A percentile compares a stretch with the other conserved stretches of the same genome.
Evolutionary conservation across 2,329 filamentous ascomycete genomes (phyloP).

Genomic region (Aspergillus uvarum): DNA sequence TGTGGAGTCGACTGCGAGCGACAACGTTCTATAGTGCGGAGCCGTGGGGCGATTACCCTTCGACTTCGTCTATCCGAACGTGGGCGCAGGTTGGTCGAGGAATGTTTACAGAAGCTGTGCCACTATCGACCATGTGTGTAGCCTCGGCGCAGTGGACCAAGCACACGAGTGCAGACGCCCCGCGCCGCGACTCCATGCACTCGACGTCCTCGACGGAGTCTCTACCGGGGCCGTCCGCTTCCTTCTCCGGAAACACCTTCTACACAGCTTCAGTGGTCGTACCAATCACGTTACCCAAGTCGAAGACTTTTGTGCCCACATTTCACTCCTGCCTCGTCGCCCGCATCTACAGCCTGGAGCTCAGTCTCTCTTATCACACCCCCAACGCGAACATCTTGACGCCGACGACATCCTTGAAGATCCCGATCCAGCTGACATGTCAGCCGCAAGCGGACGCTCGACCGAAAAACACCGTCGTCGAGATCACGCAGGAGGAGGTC

Average conservation of each 20-base stretch:
- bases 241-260: constrained; percentile 50
- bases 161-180: constrained; percentile 39
- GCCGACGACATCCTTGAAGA: constrained; percentile 40
- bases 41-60: constrained; percentile 53
- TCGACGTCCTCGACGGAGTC: constrained; percentile 32
- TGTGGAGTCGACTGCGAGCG: constrained; percentile 58
- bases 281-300: constrained; percentile 61
- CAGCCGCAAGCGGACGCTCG: constrained; percentile 11
- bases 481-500: constrained; percentile 22
- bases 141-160: constrained; percentile 58
- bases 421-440: constrained; percentile 46
- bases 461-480: constrained; percentile 1
- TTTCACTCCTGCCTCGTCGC: constrained; percentile 69
- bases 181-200: constrained; percentile 30
- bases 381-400: constrained; percentile 45
- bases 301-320: constrained; percentile 64
- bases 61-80: constrained; percentile 40
- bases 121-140: constrained; percentile 57
- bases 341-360: constrained; percentile 61
- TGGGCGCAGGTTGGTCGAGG: constrained; percentile 48
- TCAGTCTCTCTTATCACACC: constrained; percentile 57
- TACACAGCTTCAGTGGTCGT: constrained; percentile 65
- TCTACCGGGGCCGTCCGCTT: constrained; percentile 34
- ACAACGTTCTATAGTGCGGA: constrained; percentile 57
- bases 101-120: constrained; percentile 53